Conservation (phyloP, 2,329 filamentous ascomycete genomes). For the Zasmidium cellare region DNA sequence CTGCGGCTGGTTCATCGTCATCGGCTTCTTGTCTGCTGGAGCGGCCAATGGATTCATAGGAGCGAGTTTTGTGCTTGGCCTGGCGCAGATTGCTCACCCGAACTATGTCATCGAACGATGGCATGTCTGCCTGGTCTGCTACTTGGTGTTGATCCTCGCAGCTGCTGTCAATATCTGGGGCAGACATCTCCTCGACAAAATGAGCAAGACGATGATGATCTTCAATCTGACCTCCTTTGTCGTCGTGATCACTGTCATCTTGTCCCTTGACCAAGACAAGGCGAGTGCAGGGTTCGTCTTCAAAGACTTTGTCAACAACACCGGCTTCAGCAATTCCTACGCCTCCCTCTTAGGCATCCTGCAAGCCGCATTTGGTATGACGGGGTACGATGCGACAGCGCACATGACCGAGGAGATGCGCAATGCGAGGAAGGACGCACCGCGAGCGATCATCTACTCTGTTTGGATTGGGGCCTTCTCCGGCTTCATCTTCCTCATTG, state of each 20-base stretch:
- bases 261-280: slow-evolving; percentile 54
- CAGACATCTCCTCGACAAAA: slow-evolving; percentile 50
- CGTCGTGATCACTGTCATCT: slow-evolving; percentile 51
- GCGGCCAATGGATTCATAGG: not conserved
- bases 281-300: slow-evolving; percentile 56
- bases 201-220: slow-evolving; percentile 50
- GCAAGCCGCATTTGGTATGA: slow-evolving; percentile 55
- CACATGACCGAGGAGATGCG: slow-evolving; percentile 11
- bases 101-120: slow-evolving; percentile 54
- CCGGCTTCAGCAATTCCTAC: slow-evolving; percentile 52
- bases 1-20: not conserved
- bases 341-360: slow-evolving; percentile 55
- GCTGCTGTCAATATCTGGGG: slow-evolving; percentile 51
- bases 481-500: slow-evolving; percentile 8
- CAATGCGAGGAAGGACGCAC: slow-evolving; percentile 7
- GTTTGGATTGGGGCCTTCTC: slow-evolving; percentile 10
- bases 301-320: slow-evolving; percentile 52
- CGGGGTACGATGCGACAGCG: slow-evolving; percentile 37
- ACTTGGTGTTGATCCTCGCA: slow-evolving; percentile 48
- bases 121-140: slow-evolving; percentile 56
- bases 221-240: slow-evolving; percentile 56
- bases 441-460: slow-evolving; percentile 8
- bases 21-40: not conserved
- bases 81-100: slow-evolving; percentile 52
- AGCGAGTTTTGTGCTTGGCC: slow-evolving; percentile 55